Evolutionary conservation across 371 early-diverging fungal species (phyloP), one percentile per base, ranked within the genome.

Genomic region (Umbelopsis sp.): DNA sequence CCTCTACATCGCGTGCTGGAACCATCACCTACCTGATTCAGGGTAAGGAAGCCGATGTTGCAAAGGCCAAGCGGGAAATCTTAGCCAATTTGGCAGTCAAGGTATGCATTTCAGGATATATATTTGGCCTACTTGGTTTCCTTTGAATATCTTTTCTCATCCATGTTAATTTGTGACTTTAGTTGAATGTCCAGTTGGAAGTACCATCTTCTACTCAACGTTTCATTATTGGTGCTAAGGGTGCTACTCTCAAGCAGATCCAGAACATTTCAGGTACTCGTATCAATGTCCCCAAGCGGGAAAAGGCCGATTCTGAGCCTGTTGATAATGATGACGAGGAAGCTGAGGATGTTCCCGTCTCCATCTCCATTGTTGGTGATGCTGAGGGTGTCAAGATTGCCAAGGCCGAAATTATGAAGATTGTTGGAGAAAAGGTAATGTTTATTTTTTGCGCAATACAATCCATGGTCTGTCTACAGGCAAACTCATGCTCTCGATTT

Each of bases 1-100:
- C 92, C 24, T 94, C 96, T 48, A 91, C 91, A 63, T 91, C 93
- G 80, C 83, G 86, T 41, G 86, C 86, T 52, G 88, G 91, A 25
- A 90, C 91, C n/a, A 87, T 92, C 44, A 95, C 94, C 37, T 93
- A 94, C 69, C 75, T 96, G 50, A 89, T 97, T 77, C 89, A 89
- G 74, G 97, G 98, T 64, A 85, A 87, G 46, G 80, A 90, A 24
- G 89, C 90, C 37, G 87, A 86, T 63, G 94, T 96, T 14, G 87
- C 89, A 67, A 86, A 83, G 68, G 94, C 97, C 16, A 93, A 91
- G 72, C 89, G 91, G 46, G 94, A 94, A 63, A 77, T 97, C 35
- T 77, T 89, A 67, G 76, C 91, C 67, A 86, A 85, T 63, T 83
- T 96, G 44, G 89, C 93, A 20, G 86, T 90, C 46, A 91, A 92